Evolutionary conservation across 495 filamentous ascomycete species (phyloP), one percentile per base, ranked within the genome.

Genomic region (Thermothielavioides terrestris): DNA sequence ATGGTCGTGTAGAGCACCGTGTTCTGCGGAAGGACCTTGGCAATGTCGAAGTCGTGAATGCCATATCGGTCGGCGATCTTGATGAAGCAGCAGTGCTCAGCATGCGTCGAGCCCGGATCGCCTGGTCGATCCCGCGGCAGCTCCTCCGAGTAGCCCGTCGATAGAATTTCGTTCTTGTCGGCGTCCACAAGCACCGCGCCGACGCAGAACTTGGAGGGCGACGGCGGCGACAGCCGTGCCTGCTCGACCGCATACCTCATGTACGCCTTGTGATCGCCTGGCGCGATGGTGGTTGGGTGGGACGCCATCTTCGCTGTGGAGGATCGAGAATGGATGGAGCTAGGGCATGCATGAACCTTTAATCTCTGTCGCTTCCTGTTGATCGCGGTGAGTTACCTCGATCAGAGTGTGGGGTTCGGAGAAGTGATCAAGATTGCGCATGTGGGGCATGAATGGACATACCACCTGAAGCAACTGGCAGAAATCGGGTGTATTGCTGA

Each of bases 191-290:
- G 73, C 37, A 89, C 55, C 5, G 88, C 88, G 50, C 88, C 88
- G 22, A 92, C 85, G 59, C 88, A 80, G 70, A 86, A 94, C 60
- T 91, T 92, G 35, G 82, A 83, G 10, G 86, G 78, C 34, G 78
- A 81, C 1, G 82, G 80, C 15, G 82, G 79, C n/a, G 85, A 86
- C 55, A 78, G 67, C 23, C 73, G 69, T 4, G 88, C 87, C 35
- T 84, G 71, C n/a, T 67, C 53, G 31, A 90, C 73, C 47, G 83
- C 84, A 50, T 79, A 68, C 30, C 66, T 72, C 66, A 94, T 82
- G 68, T 81, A 83, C 30, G 67, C 61, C 26, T 68, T 44, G 56
- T 89, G 86, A 44, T 70, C 60, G 12, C 38, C 20, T 8, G 38
- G 4, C 1, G 30, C 20, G 20, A 50, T 36, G 7, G 15, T 23